Evolutionary conservation across 2,329 filamentous ascomycete genomes (phyloP), one percentile per base, ranked within the genome.

Genomic region (Scleromitrula shiraiana): DNA sequence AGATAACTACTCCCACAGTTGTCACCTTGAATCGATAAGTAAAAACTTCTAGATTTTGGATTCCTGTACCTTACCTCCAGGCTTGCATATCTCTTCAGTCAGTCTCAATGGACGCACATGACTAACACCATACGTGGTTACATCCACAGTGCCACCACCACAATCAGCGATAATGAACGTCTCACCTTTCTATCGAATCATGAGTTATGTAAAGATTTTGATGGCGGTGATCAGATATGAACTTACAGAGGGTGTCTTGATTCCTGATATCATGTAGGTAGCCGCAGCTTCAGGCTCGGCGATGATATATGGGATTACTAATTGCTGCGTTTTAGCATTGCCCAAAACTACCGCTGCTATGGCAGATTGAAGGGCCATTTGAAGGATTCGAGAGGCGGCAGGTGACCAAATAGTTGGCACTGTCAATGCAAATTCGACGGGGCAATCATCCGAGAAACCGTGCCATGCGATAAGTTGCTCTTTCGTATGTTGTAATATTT

Each of bases 241-340:
- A 36, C 19, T 20, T 24, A 41, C 53, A 5, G 35, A 10, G 6
- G 53, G 19, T 2, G 37, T 35, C 15, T 24, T 37, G 29, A 20
- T 53, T 19, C 23, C 44, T 4, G 48, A 52, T 8, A 62, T 36
- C 8, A 59, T 46, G 35, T 53, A 56, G 2, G 53, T 57, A 2
- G 60, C 61, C 8, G 59, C 61, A 7, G 58, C 59, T 49, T 62
- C 58, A 7, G 61, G 61, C 32, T 63, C 61, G 1, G 55, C 58
- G 1, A 59, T 55, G 22, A 62, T 57, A 32, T 61, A 62, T 15
- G 42, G 33, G 7, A 20, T 9, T 2, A 44, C 0, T 5, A 8
- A 15, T 4, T 20, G 15, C 6, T 36, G 15, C 14, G n/a, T 14
- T n/a, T 15, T 12, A 1, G 30, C 10, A 23, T 59, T 53, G 1